These are phyloP conservation scores for Syncephalastrum monosporum DNA, from an alignment of 371 early-diverging fungal species.

Conservation along the genomic window DNA sequence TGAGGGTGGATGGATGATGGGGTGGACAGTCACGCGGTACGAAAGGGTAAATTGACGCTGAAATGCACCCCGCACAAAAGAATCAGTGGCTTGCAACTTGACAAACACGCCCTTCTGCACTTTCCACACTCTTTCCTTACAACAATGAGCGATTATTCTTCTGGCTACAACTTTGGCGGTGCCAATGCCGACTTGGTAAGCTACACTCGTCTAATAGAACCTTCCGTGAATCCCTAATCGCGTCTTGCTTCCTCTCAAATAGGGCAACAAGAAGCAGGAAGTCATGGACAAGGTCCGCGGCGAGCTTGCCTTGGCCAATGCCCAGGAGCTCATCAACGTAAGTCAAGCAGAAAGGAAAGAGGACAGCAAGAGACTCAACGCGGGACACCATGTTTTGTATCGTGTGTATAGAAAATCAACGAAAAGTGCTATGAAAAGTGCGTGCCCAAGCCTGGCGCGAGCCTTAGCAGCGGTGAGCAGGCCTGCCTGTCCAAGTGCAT, in stretches of 20 bases:
- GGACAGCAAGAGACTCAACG: not conserved
- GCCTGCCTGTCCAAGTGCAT: constrained; percentile 80
- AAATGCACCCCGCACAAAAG: too few relatives aligned
- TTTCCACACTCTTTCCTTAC: not conserved
- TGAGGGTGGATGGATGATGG: too few relatives aligned
- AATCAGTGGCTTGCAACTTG: too few relatives aligned
- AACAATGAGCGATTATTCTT: constrained; percentile 42
- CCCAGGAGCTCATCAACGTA: constrained; percentile 85
- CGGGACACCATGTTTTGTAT: not conserved
- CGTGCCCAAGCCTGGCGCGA: constrained; percentile 74
- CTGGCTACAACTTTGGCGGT: constrained; percentile 35
- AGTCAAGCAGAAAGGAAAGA: constrained; percentile 16
- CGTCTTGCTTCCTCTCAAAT: not conserved
- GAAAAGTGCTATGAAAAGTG: constrained; percentile 84
- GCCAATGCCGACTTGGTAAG: constrained; percentile 7
- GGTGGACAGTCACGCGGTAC: too few relatives aligned
- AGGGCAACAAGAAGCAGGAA: constrained; percentile 74
- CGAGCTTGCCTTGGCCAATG: constrained; percentile 84
- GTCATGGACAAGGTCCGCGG: constrained; percentile 83
- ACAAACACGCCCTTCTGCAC: too few relatives aligned
- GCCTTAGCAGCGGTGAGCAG: constrained; percentile 70
- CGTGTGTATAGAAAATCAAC: constrained; percentile 68
- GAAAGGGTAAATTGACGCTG: too few relatives aligned
- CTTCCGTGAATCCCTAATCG: not conserved
- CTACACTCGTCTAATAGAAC: not conserved